Base-by-base conservation (phyloP, 1,284 basidiomycete genomes). In the Cystobasidium slooffiae region DNA sequence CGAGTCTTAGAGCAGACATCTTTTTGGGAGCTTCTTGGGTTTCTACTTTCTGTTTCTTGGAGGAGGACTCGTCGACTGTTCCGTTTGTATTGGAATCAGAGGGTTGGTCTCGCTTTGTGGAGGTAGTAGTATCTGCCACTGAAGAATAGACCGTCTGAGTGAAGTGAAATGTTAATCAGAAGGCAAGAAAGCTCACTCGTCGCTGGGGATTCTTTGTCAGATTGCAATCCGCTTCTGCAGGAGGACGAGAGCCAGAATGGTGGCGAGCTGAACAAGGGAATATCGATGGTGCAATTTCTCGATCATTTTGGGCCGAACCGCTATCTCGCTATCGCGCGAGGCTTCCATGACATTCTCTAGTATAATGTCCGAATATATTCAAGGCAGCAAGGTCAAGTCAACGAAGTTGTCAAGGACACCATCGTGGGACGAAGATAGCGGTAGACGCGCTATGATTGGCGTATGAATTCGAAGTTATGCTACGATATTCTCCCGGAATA, bases 1-100 rank as follows among this genome's bases (percentile, higher is more conserved):
- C 83, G 68, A 83, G 80, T 66, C 81, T 77, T n/a, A 82, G 53
- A 12, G 75, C 41, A 8, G 70, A 18, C 74, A 75, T 75, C 46
- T 52, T 70, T 18, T 43, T 18, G 12, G 39, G 46, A 10, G 51
- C 61, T 72, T 52, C 61, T 51, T 58, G 46, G n/a, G 39, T 22
- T 14, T 52, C 39, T 53, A 49, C 64, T 16, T 52, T 66, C 24
- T 53, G 64, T 37, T 66, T 66, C n/a, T 66, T 66, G 10, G 62
- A 14, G 31, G 70, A 9, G 8, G 70, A 41, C 8, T n/a, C 59
- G 68, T 31, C 46, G 41, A 31, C 31, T 31, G 31, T 16, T 39
- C 67, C 18, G 20, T 68, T 68, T 68, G 63, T 53, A 37, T 66
- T 52, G 43, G 51, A 43, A 22, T 49, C 43, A 37, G 66, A 52